Evolutionary conservation across 2,329 filamentous ascomycete species (phyloP), one percentile per base, ranked within the genome.

Genomic region (Fusarium piperis): DNA sequence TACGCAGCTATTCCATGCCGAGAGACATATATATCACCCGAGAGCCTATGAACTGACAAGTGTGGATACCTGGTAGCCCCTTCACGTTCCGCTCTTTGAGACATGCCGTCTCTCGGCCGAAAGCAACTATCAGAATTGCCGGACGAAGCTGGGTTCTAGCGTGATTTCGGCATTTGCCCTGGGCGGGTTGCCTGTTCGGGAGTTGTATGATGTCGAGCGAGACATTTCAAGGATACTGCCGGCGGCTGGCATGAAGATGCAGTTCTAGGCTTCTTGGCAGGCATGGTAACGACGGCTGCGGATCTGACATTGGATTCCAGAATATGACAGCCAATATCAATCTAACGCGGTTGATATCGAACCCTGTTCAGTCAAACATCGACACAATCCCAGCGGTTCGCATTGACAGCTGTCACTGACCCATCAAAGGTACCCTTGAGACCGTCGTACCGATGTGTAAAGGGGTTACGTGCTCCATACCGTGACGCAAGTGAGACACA

Each of bases 401-500:
- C 6, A 13, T 30, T 6, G 26, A 18, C 23, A 28, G n/a, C 13
- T 57, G 36, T 18, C 35, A 30, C 26, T 18, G 11, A 58, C 33
- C 36, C 36, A 39, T 23, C 9, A 8, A 32, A 9, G 4, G 20
- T 9, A 26, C 33, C 48, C 15, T 16, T 5, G 23, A 3, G n/a
- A 9, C 18, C 30, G 30, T 53, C n/a, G 48, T 35, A 53, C 26
- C 4, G 8, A 15, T 9, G 10, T 53, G 16, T 57, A 20, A 46
- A 58, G 18, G 39, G 32, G 33, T 8, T 26, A 59, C 58, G 18
- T 48, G 18, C 7, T 59, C n/a, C 3, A 26, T 11, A 23, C 36
- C 13, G 36, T 46, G 30, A 36, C 55, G 44, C 8, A 56, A 41
- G 60, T 71, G 53, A 71, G 65, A 72, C 71, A 67, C 39, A 46